Evolutionary conservation across 176 grass and related monocot genomes (phyloP), one percentile per base, ranked within the genome.

Genomic region (Zoysia pacifica): DNA sequence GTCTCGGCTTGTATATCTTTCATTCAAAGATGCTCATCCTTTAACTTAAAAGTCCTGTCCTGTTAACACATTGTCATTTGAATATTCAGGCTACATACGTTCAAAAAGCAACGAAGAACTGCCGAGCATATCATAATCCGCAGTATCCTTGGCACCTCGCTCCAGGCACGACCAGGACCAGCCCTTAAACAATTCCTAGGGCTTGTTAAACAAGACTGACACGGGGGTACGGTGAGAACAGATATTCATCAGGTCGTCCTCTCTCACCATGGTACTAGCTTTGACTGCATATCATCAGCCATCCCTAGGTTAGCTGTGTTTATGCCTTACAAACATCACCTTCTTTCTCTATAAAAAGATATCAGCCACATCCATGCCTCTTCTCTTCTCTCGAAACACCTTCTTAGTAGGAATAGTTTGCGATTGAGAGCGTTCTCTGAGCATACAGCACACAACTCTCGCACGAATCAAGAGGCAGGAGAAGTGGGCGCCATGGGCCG

Each of bases 181-280:
- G 37, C 10, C 66, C 66, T 61, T 81, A 81, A 89, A 85, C 9
- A 66, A 85, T 20, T 81, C 87, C 65, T 89, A 71, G 87, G 78
- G 71, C 11, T 72, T 71, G 87, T 71, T 77, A 85, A 89, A 81
- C 41, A 89, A 85, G 19, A 67, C 49, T 72, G 71, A 7, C 61
- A 47, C 43, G 15, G 65, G 6, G 2, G 82, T 89, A 89, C 78
- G 66, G 72, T 59, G 70, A 65, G 49, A 72, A 61, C 77, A 85
- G 82, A 89, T 72, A 79, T 85, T 81, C 67, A n/a, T 76, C 79
- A 67, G 72, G 48, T 44, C 77, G 48, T 54, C 76, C 28, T 52
- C 64, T 55, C 71, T 7, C 65, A 20, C 13, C 59, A 60, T 77
- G 72, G 16, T 58, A 28, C 19, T 62, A 11, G 59, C 72, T 89